These are phyloP conservation scores for Calonectria naviculata DNA, from an alignment of 2,329 filamentous ascomycete genomes.

Conservation along the genomic window DNA sequence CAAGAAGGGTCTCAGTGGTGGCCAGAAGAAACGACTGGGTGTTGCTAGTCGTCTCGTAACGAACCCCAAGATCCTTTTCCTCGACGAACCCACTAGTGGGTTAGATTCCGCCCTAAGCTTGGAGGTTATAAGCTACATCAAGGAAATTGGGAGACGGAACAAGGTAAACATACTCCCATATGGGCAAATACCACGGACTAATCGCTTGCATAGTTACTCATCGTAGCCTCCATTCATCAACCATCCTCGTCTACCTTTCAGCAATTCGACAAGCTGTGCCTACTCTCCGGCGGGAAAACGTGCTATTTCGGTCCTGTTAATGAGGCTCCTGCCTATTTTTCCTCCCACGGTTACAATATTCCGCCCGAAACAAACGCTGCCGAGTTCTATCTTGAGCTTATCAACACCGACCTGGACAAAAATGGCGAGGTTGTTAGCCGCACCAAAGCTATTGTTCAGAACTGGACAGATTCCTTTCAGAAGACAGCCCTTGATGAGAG, in stretches of 20 bases:
- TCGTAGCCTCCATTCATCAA: not conserved
- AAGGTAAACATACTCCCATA: not conserved
- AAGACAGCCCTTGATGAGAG: not conserved
- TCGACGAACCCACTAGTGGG: not conserved
- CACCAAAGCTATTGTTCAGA: not conserved
- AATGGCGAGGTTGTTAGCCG: not conserved
- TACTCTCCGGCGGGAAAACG: not conserved
- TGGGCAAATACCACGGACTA: not conserved
- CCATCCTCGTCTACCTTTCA: not conserved
- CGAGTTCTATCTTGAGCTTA: not conserved
- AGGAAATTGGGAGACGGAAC: not conserved
- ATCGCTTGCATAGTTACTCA: not conserved
- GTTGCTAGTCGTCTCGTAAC: slow-evolving; percentile 85
- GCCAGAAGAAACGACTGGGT: slow-evolving; percentile 82
- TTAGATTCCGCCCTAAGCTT: not conserved
- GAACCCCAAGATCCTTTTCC: slow-evolving; percentile 58
- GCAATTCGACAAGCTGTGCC: not conserved
- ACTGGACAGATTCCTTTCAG: not conserved
- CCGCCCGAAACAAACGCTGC: not conserved
- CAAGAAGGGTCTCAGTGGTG: slow-evolving; percentile 82
- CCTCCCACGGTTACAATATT: not conserved
- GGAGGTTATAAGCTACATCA: not conserved
- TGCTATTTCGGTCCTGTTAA: not conserved
- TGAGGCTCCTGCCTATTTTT: not conserved
- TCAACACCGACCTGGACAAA: not conserved